Evolutionary conservation across 2,329 filamentous ascomycete genomes (phyloP).

Genomic region (Penicillium aurantiogriseum): DNA sequence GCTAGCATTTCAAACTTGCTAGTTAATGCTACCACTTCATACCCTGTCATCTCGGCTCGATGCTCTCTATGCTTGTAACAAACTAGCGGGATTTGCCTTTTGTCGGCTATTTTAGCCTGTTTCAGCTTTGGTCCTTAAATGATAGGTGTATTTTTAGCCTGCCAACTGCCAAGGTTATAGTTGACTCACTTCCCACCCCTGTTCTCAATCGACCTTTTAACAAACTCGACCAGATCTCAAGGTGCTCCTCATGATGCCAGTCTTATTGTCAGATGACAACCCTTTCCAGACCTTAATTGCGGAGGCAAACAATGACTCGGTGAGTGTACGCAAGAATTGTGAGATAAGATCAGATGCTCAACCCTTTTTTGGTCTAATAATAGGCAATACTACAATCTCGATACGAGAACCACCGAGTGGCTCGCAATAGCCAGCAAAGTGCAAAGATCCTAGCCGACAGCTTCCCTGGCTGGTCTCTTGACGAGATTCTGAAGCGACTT

Average conservation of each 20-base stretch:
- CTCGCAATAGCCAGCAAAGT: conserved; percentile 72
- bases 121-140: background rate
- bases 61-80: background rate
- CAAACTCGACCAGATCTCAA: background rate
- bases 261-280: conserved; percentile 18
- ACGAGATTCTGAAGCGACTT: conserved; percentile 69
- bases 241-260: background rate
- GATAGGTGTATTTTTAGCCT: background rate
- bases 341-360: background rate
- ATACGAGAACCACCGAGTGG: conserved; percentile 69
- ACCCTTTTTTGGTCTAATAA: background rate
- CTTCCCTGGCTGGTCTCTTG: conserved; percentile 69
- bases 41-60: background rate
- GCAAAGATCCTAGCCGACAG: conserved; percentile 63
- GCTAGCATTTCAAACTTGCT: background rate
- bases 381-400: conserved; percentile 60
- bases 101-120: background rate
- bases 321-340: conserved; percentile 1
- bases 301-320: conserved; percentile 13
- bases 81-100: background rate
- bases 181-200: background rate
- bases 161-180: background rate
- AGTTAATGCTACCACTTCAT: background rate
- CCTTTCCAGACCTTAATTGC: conserved; percentile 18
- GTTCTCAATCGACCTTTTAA: background rate